These are phyloP conservation scores for Neofusicoccum laricinum DNA, from an alignment of 2,329 filamentous ascomycete genomes.

Conservation along the genomic window DNA sequence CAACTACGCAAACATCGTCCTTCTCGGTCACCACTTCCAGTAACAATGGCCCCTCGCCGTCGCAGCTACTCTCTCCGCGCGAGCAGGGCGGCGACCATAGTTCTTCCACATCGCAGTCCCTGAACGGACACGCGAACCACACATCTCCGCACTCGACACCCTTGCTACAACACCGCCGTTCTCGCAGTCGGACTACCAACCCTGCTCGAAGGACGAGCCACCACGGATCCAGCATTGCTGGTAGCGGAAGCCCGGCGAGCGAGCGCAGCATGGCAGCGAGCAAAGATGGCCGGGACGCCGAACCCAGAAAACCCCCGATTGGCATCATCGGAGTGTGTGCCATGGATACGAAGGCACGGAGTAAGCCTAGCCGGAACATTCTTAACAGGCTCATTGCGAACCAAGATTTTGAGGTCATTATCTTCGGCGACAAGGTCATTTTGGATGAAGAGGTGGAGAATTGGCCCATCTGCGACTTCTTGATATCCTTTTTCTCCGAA, in stretches of 20 bases:
- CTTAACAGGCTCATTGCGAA: constrained; percentile 87
- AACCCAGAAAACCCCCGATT: constrained; percentile 42
- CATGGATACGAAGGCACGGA: constrained; percentile 90
- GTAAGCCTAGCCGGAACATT: constrained; percentile 95
- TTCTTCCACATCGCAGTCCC: background rate
- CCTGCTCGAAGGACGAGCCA: constrained; percentile 56
- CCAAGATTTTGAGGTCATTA: constrained; percentile 90
- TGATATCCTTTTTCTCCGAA: constrained; percentile 98
- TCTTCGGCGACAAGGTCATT: constrained; percentile 98
- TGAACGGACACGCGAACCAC: background rate
- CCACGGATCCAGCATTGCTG: constrained; percentile 28
- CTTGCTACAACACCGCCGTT: constrained; percentile 21
- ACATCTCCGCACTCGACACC: background rate
- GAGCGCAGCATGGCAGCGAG: constrained; percentile 67
- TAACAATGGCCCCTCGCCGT: constrained; percentile 41
- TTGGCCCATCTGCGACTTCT: constrained; percentile 92
- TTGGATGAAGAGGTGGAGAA: constrained; percentile 95
- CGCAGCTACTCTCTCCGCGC: constrained; percentile 32
- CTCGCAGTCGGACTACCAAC: constrained; percentile 48
- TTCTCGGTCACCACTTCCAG: constrained; percentile 44
- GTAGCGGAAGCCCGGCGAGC: constrained; percentile 81
- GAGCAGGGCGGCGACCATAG: constrained; percentile 23
- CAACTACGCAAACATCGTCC: constrained; percentile 44
- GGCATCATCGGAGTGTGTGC: constrained; percentile 89
- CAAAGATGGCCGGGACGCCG: constrained; percentile 52